Percentiles rank a stretch among this genome's conserved stretches.
Conservation (phyloP, 1,139 yeast species). For the Saccharomyces hybrid region DNA sequence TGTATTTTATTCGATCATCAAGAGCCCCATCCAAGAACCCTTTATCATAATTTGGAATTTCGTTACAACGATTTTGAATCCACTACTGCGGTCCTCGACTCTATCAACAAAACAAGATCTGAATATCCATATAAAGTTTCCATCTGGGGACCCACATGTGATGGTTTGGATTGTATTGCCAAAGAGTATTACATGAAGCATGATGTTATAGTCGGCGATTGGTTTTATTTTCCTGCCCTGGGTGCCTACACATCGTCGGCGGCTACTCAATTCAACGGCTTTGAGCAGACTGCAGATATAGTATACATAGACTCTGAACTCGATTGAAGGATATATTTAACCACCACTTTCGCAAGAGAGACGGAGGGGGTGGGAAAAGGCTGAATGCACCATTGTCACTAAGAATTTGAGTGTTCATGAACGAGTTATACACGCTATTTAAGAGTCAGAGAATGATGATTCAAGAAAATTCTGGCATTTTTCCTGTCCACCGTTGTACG, state of each 20-base stretch:
- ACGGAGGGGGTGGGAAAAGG: neutral
- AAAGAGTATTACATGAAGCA: conserved; percentile 44
- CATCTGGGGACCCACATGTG: conserved; percentile 98
- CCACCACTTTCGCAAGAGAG: neutral
- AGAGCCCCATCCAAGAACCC: conserved; percentile 58
- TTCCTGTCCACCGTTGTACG: neutral
- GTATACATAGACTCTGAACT: conserved; percentile 43
- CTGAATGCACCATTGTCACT: neutral
- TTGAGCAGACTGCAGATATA: conserved; percentile 53
- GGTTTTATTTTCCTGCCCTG: conserved; percentile 75
- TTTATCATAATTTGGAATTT: conserved; percentile 47
- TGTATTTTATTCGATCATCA: conserved; percentile 92
- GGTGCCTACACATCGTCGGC: conserved; percentile 97
- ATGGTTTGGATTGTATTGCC: conserved; percentile 83
- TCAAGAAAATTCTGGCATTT: no score
- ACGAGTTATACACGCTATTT: neutral
- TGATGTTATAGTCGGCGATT: conserved; percentile 75
- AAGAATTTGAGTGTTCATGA: neutral
- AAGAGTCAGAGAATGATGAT: neutral
- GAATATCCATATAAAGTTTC: conserved; percentile 41
- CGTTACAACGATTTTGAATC: conserved; percentile 35
- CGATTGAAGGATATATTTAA: neutral
- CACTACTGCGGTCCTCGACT: conserved; percentile 7
- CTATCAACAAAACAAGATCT: conserved; percentile 7
- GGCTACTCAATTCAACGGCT: conserved; percentile 83